These are phyloP conservation scores for Beauveria sp. DNA, from an alignment of 2,329 filamentous ascomycete species.

Conservation along the genomic window DNA sequence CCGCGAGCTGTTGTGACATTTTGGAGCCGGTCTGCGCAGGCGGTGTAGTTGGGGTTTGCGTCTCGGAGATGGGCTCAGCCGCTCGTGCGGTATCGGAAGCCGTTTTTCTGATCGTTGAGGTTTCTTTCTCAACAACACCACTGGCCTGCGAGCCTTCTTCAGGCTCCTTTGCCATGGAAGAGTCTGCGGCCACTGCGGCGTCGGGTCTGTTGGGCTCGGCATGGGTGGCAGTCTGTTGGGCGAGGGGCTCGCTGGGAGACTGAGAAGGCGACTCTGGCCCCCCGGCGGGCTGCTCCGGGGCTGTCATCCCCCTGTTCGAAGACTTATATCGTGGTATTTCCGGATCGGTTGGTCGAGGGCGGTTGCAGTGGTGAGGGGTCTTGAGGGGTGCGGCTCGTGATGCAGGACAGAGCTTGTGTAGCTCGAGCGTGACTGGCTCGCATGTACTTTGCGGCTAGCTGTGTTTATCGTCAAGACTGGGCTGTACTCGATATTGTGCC, in stretches of 20 bases:
- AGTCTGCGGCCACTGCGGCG: not conserved
- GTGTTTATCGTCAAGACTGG: not conserved
- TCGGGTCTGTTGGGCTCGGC: not conserved
- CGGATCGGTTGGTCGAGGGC: not conserved
- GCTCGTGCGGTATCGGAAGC: not conserved
- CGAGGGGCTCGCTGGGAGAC: not conserved
- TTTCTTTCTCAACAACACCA: not conserved
- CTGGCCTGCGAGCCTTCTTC: not conserved
- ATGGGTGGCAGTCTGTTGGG: not conserved
- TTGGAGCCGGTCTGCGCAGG: conserved; percentile 7
- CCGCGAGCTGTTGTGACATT: not conserved
- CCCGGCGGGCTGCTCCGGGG: conserved; percentile 10
- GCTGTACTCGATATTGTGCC: not conserved
- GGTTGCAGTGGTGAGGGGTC: not conserved
- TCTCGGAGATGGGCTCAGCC: not conserved
- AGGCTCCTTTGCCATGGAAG: too few species aligned
- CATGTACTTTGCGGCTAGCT: not conserved
- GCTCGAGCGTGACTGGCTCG: not conserved
- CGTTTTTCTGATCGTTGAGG: not conserved
- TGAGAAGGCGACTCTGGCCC: not conserved
- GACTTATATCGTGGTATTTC: not conserved
- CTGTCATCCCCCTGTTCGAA: not conserved
- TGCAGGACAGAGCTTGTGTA: not conserved
- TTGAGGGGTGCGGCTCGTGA: not conserved
- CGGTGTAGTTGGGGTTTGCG: conserved; percentile 5